These are phyloP conservation scores for Diaporthe sp. DNA, from an alignment of 2,329 filamentous ascomycete genomes.

Conservation along the genomic window DNA sequence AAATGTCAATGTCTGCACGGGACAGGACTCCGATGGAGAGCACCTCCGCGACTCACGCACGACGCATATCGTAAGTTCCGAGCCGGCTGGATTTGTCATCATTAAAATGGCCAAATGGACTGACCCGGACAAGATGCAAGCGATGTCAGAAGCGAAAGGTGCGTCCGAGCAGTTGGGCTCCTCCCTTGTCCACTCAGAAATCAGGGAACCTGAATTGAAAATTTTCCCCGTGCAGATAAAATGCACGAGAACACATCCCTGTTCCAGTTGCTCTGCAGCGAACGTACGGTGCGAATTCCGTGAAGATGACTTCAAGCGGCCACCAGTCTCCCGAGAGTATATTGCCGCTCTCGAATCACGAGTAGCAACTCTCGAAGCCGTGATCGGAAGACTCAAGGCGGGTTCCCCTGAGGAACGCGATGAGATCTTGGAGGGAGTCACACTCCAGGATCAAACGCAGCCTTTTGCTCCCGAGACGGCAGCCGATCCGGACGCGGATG, in stretches of 20 bases:
- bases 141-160: slow-evolving; percentile 17
- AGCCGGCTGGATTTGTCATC: too few relatives aligned
- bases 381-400: slow-evolving; percentile 21
- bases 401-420: not conserved
- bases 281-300: slow-evolving; percentile 36
- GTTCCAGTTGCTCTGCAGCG: slow-evolving; percentile 34
- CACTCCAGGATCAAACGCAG: not conserved
- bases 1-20: not conserved
- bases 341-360: slow-evolving; percentile 29
- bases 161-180: not conserved
- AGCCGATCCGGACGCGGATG: not conserved
- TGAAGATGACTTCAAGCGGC: slow-evolving; percentile 35
- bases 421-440: not conserved
- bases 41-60: not conserved
- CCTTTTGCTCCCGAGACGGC: not conserved
- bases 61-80: slow-evolving; percentile 3
- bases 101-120: not conserved
- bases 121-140: slow-evolving; percentile 2
- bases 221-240: slow-evolving; percentile 31
- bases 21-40: not conserved
- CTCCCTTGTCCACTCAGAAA: not conserved
- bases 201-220: not conserved
- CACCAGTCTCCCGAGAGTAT: slow-evolving; percentile 35
- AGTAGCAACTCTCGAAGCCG: slow-evolving; percentile 27
- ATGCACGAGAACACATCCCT: slow-evolving; percentile 37